These are phyloP conservation scores for Entonaema liquescens DNA, from an alignment of 495 filamentous ascomycete species.

Conservation along the genomic window DNA sequence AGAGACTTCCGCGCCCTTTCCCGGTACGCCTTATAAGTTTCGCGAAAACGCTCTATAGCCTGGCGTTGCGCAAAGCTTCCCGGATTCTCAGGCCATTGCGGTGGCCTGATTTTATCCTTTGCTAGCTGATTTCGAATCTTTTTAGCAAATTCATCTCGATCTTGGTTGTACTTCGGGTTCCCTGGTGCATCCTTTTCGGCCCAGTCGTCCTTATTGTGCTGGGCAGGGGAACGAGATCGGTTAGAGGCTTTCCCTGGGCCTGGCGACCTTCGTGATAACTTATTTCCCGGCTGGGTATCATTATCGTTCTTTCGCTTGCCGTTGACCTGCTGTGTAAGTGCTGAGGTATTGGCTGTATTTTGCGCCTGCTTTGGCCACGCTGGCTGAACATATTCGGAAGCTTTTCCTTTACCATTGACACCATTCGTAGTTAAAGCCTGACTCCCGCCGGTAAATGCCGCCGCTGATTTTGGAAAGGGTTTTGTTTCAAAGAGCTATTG, in stretches of 20 bases:
- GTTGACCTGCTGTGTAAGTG: slow-evolving; percentile 7
- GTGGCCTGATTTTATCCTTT: slow-evolving; percentile 55
- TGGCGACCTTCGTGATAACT: slow-evolving; percentile 23
- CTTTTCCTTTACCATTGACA: slow-evolving; percentile 1
- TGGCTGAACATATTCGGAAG: slow-evolving; percentile 36
- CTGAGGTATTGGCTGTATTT: not conserved
- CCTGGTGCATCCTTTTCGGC: not conserved
- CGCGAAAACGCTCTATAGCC: slow-evolving; percentile 56
- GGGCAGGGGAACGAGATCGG: slow-evolving; percentile 3
- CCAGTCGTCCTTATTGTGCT: not conserved
- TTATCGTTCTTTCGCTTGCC: slow-evolving; percentile 27
- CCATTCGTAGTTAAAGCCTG: not conserved
- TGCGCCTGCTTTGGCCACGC: slow-evolving; percentile 36
- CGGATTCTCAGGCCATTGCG: slow-evolving; percentile 53
- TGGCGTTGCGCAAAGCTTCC: slow-evolving; percentile 53
- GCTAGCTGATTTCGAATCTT: slow-evolving; percentile 53
- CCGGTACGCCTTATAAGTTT: slow-evolving; percentile 69
- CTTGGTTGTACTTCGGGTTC: slow-evolving; percentile 12
- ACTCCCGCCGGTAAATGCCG: not conserved
- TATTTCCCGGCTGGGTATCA: slow-evolving; percentile 11
- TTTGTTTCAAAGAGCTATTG: slow-evolving; percentile 2
- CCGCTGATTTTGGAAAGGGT: slow-evolving; percentile 3
- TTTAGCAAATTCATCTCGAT: slow-evolving; percentile 47
- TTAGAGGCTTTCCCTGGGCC: not conserved
- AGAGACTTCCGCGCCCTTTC: slow-evolving; percentile 71